A percentile compares a stretch with the other conserved stretches of the same genome.
These are phyloP conservation scores for Helicostylum pulchrum DNA, from an alignment of 192 early-diverging fungal species.

Conservation along the genomic window DNA sequence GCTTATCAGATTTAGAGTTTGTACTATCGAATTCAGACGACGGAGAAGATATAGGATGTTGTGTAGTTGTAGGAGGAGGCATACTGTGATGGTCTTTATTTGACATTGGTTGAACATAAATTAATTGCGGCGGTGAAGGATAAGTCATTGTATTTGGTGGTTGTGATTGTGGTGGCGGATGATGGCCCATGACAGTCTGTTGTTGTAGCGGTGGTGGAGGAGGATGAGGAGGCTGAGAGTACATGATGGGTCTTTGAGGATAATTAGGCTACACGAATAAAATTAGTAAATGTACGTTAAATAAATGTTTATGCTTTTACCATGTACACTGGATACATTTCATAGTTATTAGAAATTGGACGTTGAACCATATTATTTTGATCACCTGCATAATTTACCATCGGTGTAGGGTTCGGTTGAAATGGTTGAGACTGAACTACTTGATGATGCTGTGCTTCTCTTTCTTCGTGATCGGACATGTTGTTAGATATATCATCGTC, in stretches of 20 bases:
- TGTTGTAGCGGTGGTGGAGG: not conserved
- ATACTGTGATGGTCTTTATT: not conserved
- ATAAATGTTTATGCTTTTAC: slow-evolving; percentile 1
- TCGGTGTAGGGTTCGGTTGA: not conserved
- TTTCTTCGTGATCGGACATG: slow-evolving; percentile 8
- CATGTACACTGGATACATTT: slow-evolving; percentile 17
- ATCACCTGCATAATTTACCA: slow-evolving; percentile 4
- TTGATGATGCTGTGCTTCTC: not conserved
- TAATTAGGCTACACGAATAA: not conserved
- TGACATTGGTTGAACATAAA: slow-evolving; percentile 10
- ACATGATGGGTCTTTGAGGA: not conserved
- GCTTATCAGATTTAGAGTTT: not conserved
- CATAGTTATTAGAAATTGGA: slow-evolving; percentile 3
- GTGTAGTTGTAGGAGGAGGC: not conserved
- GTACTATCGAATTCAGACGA: not conserved
- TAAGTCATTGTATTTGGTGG: not conserved
- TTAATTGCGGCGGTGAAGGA: slow-evolving; percentile 8
- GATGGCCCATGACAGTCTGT: not conserved
- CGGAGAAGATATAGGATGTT: not conserved
- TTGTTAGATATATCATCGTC: slow-evolving; percentile 8
- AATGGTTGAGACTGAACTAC: not conserved
- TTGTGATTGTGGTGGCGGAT: no score
- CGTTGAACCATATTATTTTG: slow-evolving; percentile 10
- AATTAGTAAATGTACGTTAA: no score
- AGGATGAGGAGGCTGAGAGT: not conserved